These are phyloP conservation scores for Limtongozyma cylindracea DNA, from an alignment of 805 yeast genomes.

Conservation along the genomic window DNA sequence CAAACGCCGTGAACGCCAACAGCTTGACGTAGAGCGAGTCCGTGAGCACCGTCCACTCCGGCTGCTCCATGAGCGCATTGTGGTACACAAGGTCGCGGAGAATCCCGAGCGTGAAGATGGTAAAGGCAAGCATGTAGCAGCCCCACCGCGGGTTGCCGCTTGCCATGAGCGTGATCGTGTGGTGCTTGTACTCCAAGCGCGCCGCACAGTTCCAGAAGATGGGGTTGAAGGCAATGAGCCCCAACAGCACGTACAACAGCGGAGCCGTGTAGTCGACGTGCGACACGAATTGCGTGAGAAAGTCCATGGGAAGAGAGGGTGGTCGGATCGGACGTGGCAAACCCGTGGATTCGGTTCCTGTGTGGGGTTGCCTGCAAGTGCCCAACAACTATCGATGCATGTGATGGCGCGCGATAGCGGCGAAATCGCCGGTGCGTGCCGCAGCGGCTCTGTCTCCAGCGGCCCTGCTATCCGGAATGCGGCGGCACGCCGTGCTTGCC, in stretches of 20 bases:
- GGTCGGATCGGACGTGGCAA: too few species aligned
- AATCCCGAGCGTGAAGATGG: constrained; percentile 72
- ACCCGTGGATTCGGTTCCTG: too few species aligned
- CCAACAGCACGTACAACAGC: constrained; percentile 17
- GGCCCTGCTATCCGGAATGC: too few species aligned
- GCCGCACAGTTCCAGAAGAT: constrained; percentile 91
- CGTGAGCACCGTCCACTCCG: constrained; percentile 28
- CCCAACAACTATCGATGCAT: too few species aligned
- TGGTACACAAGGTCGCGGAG: constrained; percentile 57
- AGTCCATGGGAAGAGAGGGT: too few species aligned
- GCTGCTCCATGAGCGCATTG: constrained; percentile 46
- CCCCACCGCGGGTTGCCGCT: constrained; percentile 40
- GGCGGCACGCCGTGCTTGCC: too few species aligned
- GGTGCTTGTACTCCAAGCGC: constrained; percentile 58
- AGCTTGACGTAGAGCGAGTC: constrained; percentile 12
- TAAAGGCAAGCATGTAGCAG: constrained; percentile 61
- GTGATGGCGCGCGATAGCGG: too few species aligned
- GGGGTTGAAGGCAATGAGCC: constrained; percentile 73
- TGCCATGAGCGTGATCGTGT: constrained; percentile 46
- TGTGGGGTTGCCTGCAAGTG: too few species aligned
- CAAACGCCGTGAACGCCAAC: constrained; percentile 31
- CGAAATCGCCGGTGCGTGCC: too few species aligned
- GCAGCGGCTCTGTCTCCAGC: too few species aligned
- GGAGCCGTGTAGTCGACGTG: constrained; percentile 2
- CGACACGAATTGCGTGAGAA: too few species aligned